Conservation (phyloP, 805 yeast species). For the Wickerhamomyces bisporus region DNA sequence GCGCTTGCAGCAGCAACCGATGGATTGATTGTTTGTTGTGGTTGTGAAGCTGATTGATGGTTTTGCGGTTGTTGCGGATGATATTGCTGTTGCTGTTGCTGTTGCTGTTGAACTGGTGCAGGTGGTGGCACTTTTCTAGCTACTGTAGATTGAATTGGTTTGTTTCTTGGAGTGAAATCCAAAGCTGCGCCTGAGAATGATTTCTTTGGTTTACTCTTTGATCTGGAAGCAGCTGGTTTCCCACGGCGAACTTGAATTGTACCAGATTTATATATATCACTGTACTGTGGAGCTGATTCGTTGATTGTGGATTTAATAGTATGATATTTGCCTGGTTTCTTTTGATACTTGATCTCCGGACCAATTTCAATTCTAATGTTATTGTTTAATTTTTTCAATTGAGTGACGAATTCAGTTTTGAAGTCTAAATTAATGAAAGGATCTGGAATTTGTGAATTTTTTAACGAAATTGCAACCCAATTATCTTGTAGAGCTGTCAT, state of each 20-base stretch:
- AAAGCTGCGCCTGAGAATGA: conserved; percentile 22
- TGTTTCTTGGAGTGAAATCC: conserved; percentile 26
- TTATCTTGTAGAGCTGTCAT: conserved; percentile 81
- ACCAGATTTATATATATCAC: conserved; percentile 85
- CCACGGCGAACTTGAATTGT: conserved; percentile 80
- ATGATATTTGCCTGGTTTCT: conserved; percentile 82
- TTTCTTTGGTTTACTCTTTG: conserved; percentile 74
- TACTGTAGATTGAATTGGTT: conserved; percentile 4
- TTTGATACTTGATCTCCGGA: conserved; percentile 72
- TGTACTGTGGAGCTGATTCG: conserved; percentile 53
- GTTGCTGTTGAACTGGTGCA: conserved; percentile 22
- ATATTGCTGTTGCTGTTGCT: conserved; percentile 7
- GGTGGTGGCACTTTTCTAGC: conserved; percentile 26
- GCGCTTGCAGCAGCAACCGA: conserved; percentile 31
- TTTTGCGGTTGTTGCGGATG: conserved; percentile 7
- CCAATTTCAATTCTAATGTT: conserved; percentile 61
- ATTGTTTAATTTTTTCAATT: conserved; percentile 56
- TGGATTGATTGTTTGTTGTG: conserved; percentile 26
- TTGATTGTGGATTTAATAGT: conserved; percentile 64
- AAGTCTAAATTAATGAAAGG: conserved; percentile 73
- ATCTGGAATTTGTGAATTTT: conserved; percentile 54
- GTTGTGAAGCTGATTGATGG: conserved; percentile 29
- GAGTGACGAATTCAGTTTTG: conserved; percentile 85
- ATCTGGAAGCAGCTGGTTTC: conserved; percentile 62
- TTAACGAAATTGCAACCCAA: conserved; percentile 66